Evolutionary conservation across 257 asterid species (phyloP), one percentile per base, ranked within the genome.

Genomic region (Ilex asprella): DNA sequence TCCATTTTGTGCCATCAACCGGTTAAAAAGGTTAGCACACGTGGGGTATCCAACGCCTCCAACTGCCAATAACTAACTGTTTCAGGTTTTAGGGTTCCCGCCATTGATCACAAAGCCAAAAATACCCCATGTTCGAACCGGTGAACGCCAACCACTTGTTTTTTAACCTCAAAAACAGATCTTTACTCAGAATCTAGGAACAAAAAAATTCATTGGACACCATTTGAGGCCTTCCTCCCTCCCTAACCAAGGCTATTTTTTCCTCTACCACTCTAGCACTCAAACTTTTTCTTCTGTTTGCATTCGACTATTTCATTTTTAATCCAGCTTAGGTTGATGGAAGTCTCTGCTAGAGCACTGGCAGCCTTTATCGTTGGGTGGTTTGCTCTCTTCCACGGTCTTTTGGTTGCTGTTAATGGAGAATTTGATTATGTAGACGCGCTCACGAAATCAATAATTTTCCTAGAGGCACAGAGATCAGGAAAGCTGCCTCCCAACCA

Each of bases 381-480:
- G 76, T 62, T 81, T 31, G 14, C 71, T 47, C 44, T 80, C 53
- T 73, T 63, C 5, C 41, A 46, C 8, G 64, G 62, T 55, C 54
- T 72, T 35, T 55, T 69, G 46, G 54, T 49, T 4, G 4, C 16
- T 15, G 16, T 49, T 15, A 49, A 49, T 15, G 54, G n/a, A 6
- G 16, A 49, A 4, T 65, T 88, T 13, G 56, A 86, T 63, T 89
- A 89, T 56, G 64, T 66, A 6, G 69, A 56, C 9, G 94, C 97
- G n/a, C 86, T 89, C 0, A 79, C 70, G 1, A 89, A 89, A 66
- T 89, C 92, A 6, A 64, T 89, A 55, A 79, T 86, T 32, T 89
- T 89, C 79, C 64, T 89, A 49, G 97, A 89, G 79, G 95, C 92
- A 13, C 97, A 89, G 61, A 67, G 97, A 75, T 89, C 97, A 0